Base-by-base conservation (phyloP, 108 stramenopile genomes). In the Nannochloropsis granulata region DNA sequence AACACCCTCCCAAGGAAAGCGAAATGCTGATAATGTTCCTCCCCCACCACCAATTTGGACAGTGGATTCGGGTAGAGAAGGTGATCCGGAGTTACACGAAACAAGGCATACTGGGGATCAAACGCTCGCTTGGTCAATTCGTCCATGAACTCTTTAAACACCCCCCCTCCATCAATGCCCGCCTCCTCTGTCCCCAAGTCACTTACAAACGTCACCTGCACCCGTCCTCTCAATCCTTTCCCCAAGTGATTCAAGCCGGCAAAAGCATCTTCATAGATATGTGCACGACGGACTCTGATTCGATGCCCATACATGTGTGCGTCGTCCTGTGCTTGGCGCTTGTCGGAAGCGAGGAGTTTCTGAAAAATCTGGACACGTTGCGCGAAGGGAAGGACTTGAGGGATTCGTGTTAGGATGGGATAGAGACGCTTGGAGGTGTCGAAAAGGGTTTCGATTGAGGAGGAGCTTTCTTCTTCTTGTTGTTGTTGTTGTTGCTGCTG, bases 111-210 rank as follows among this genome's bases (percentile, higher is more conserved):
- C 81, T 44, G 44, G 24, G 90, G 90, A 83, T 90, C 88, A 86
- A 87, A 87, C 7, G 84, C 81, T 13, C 82, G 44, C 84, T 89
- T 90, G 78, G 90, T 83, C 26, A 92, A 34, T n/a, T 85, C 83
- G 45, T 91, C 91, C 71, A 93, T 78, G 78, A 90, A 94, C 88
- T 98, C 99, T 88, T 98, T 99, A 87, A 98, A 97, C 8, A 99
- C 94, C 7, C 99, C 99, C 5, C 99, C 99, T 13, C 98, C 99
- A 88, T 99, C 99, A 84, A 99, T 98, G 19, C 99, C 99, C n/a
- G 95, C 94, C 88, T 99, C 99, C 86, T 93, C 91, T 16, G 91
- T 84, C 24, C 97, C 98, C 81, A 97, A 94, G 79, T 95, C 86
- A 86, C 94, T 96, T 26, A 95, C 88, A 85, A 98, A 97, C 11